Evolutionary conservation across 352 stramenopile species (phyloP), one percentile per base, ranked within the genome.

Genomic region (Phytophthora foliorum): DNA sequence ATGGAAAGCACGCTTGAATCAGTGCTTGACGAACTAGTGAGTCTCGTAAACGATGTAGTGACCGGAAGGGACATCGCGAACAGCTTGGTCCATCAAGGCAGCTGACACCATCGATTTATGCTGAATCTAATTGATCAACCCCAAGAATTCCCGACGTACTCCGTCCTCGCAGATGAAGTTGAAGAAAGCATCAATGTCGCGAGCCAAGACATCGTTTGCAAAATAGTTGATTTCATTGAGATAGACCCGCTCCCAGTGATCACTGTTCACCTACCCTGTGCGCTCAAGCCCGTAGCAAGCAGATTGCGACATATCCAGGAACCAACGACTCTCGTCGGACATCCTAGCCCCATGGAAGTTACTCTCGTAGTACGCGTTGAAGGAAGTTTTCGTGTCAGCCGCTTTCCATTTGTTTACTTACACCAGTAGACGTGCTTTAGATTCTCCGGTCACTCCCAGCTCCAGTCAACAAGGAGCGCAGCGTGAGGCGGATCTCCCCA

Each of bases 121-220:
- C 25, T 50, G 53, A 22, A 31, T 24, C 8, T 9, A 17, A 36
- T 50, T 51, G 36, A 60, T 50, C 25, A 50, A 60, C 5, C 29
- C 24, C 6, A 60, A 3, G 41, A 44, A 61, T 17, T 61, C 39
- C 3, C 44, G 27, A 16, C 14, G n/a, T 19, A 61, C 39, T 3
- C 7, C 27, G 1, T 61, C 54, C 4, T 7, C 17, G n/a, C 39
- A 25, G 0, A 61, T 8, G 54, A 61, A 61, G 7, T 61, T 61
- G 25, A 61, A 61, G 54, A 61, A 52, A 1, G 39, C 54, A 6
- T 61, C 39, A 10, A 61, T 61, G 14, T 61, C 39, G 2, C 11
- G 2, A 46, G 39, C 17, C 17, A 46, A 24, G 39, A 46, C 39
- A 11, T 16, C 17, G 9, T 46, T 16, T 6, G 13, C 3, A 24